phyloP scores from a whole-genome alignment of 352 stramenopile genomes.

The Phytophthora megakarya region DNA sequence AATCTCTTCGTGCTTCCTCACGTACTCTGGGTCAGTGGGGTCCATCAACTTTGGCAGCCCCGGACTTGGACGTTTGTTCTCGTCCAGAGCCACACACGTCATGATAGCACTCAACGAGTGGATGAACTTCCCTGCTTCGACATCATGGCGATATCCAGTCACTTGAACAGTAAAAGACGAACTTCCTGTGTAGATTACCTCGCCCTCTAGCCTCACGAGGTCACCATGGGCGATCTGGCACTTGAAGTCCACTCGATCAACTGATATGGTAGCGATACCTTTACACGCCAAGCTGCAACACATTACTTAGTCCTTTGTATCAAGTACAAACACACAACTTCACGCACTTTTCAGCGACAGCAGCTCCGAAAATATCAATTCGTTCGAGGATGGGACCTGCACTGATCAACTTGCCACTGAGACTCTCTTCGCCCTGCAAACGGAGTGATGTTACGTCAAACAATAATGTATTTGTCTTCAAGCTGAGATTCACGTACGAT shows the following conservation, averaged over 20 bases:
- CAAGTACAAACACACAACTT: no score
- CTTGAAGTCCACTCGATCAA: constrained; percentile 71
- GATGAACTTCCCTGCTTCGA: constrained; percentile 68
- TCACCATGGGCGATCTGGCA: constrained; percentile 69
- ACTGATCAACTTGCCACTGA: constrained; percentile 57
- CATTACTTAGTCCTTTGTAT: no score
- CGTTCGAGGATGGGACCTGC: constrained; percentile 54
- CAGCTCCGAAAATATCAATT: constrained; percentile 67
- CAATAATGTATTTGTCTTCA: no score
- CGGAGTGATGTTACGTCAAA: background rate
- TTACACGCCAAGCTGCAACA: constrained; percentile 52
- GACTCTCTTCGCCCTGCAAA: constrained; percentile 52
- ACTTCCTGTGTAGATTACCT: constrained; percentile 64
- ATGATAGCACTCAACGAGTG: constrained; percentile 76
- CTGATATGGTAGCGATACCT: constrained; percentile 65
- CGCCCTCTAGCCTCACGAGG: constrained; percentile 65
- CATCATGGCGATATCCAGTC: constrained; percentile 68
- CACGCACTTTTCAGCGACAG: constrained; percentile 65
- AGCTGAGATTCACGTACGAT: constrained; percentile 41
- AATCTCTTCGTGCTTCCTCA: constrained; percentile 56
- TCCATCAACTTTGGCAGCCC: constrained; percentile 55
- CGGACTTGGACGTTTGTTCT: constrained; percentile 61
- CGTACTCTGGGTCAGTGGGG: constrained; percentile 45
- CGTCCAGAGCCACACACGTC: constrained; percentile 70
- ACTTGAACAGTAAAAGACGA: constrained; percentile 67